A percentile compares a stretch with the other conserved stretches of the same genome.
Conservation (phyloP, 2,329 filamentous ascomycete species). For the Paraconiothyrium brasiliense region DNA sequence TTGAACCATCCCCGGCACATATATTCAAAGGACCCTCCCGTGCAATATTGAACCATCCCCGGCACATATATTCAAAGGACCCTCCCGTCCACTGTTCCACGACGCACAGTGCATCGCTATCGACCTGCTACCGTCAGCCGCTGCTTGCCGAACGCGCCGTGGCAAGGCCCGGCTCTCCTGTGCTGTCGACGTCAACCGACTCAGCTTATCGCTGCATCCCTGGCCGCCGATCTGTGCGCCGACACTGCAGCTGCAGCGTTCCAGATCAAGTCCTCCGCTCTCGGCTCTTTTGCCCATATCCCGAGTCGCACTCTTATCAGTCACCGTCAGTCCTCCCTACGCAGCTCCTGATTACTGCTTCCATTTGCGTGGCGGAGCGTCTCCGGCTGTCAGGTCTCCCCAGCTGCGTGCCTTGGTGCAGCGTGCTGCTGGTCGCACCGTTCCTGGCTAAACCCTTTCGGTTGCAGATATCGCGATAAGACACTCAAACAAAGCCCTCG, state of each 20-base stretch:
- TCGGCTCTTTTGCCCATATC: slow-evolving; percentile 26
- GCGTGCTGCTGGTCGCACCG: slow-evolving; percentile 25
- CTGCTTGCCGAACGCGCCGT: slow-evolving; percentile 37
- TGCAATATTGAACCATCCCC: slow-evolving; percentile 28
- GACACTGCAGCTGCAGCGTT: slow-evolving; percentile 21
- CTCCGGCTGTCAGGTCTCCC: neutral
- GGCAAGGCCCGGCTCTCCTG: slow-evolving; percentile 46
- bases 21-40: neutral
- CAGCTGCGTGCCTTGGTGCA: slow-evolving; percentile 13
- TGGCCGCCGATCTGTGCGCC: slow-evolving; percentile 18
- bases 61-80: slow-evolving; percentile 8
- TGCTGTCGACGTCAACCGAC: slow-evolving; percentile 20
- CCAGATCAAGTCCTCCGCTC: slow-evolving; percentile 15
- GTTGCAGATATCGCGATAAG: slow-evolving; percentile 48
- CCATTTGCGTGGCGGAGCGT: neutral
- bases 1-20: slow-evolving; percentile 33
- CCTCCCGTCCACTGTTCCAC: slow-evolving; percentile 1
- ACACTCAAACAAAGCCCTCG: slow-evolving; percentile 48
- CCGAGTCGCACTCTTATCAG: slow-evolving; percentile 37
- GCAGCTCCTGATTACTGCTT: slow-evolving; percentile 9
- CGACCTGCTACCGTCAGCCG: slow-evolving; percentile 30
- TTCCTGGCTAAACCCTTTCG: slow-evolving; percentile 48
- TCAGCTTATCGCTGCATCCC: slow-evolving; percentile 39
- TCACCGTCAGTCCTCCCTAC: slow-evolving; percentile 31
- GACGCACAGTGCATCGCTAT: neutral